phyloP scores from a whole-genome alignment of 2,329 filamentous ascomycete genomes.

The Fusarium siculi region DNA sequence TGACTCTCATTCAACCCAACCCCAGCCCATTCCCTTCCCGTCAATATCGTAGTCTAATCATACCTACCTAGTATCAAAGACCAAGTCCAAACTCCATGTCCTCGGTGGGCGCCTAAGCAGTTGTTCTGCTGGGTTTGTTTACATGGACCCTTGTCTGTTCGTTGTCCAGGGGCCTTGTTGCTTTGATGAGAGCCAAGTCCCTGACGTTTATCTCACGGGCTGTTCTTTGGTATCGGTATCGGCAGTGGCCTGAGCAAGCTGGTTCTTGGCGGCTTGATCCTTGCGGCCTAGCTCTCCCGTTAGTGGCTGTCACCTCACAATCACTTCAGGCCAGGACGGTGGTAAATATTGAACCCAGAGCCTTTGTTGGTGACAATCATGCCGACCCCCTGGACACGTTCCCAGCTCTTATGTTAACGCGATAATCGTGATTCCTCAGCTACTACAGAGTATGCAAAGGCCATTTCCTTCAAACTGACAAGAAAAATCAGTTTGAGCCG shows the following conservation, averaged over 20 bases:
- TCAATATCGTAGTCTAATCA: conserved; percentile 4
- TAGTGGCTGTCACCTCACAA: conserved; percentile 32
- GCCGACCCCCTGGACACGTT: not conserved
- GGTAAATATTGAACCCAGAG: conserved; percentile 28
- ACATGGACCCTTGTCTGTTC: conserved; percentile 26
- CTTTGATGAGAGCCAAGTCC: conserved; percentile 35
- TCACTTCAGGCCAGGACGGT: conserved; percentile 40
- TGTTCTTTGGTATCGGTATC: not conserved
- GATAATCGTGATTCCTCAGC: not conserved
- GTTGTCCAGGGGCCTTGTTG: conserved; percentile 35
- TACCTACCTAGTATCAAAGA: not conserved
- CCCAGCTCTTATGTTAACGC: not conserved
- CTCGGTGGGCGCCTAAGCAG: conserved; percentile 12
- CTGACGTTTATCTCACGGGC: conserved; percentile 25
- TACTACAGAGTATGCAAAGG: not conserved
- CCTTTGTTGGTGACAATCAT: conserved; percentile 25
- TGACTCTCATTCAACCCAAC: conserved; percentile 13
- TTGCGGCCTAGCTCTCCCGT: conserved; percentile 29
- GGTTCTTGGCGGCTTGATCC: conserved; percentile 27
- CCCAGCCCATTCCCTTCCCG: conserved; percentile 28
- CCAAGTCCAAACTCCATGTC: conserved; percentile 3
- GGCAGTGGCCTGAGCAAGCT: conserved; percentile 10
- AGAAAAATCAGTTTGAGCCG: not conserved
- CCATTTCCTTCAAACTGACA: not conserved
- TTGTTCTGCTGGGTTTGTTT: conserved; percentile 37